phyloP scores from a whole-genome alignment of 768 basidiomycete species.

The Russula emetica region DNA sequence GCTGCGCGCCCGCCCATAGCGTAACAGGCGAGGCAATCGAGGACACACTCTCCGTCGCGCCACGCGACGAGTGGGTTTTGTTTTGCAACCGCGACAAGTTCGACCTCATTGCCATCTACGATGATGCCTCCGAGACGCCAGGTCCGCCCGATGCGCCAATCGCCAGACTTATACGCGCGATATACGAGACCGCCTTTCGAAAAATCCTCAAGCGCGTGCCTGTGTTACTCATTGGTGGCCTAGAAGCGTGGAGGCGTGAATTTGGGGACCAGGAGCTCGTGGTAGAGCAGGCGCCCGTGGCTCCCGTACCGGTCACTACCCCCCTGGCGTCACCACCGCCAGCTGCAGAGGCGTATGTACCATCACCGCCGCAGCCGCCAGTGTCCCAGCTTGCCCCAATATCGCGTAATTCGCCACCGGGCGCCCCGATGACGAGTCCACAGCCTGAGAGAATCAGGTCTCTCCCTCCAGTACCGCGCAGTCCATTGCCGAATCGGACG shows the following conservation, averaged over 20 bases:
- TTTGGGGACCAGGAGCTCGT: constrained; percentile 44
- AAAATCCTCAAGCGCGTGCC: constrained; percentile 72
- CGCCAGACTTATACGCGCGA: constrained; percentile 57
- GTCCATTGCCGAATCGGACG: constrained; percentile 19
- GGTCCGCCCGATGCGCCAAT: constrained; percentile 49
- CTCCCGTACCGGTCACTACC: background rate
- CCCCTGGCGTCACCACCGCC: background rate
- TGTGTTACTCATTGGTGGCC: constrained; percentile 78
- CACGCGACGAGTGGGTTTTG: constrained; percentile 62
- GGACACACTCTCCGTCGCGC: constrained; percentile 65
- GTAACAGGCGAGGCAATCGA: constrained; percentile 66
- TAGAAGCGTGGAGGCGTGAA: constrained; percentile 71
- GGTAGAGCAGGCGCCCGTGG: constrained; percentile 26
- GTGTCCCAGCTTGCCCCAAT: background rate
- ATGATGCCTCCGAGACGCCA: constrained; percentile 54
- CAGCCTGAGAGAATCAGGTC: constrained; percentile 13
- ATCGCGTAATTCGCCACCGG: constrained; percentile 9
- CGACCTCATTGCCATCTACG: constrained; percentile 85
- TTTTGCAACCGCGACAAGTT: constrained; percentile 85
- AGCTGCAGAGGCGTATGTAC: background rate
- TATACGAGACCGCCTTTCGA: constrained; percentile 69
- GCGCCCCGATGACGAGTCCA: background rate
- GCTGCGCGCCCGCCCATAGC: constrained; percentile 37
- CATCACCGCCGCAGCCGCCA: constrained; percentile 10
- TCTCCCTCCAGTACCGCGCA: constrained; percentile 18